Evolutionary conservation across 805 yeast genomes (phyloP), one percentile per base, ranked within the genome.

Genomic region (Schwanniomyces yamadae): DNA sequence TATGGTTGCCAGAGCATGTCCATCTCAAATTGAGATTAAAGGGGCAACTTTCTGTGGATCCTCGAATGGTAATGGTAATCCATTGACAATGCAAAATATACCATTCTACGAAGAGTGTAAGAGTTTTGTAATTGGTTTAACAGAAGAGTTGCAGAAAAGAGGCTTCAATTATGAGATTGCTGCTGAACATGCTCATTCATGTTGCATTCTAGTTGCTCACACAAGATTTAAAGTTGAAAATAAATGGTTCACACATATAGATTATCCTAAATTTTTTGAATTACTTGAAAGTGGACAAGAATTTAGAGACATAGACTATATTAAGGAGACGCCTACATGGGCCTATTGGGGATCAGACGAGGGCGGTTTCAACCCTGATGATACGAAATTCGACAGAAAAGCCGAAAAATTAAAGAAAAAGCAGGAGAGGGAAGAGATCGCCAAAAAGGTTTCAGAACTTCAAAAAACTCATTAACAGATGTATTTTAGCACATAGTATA

Each of bases 21-120:
- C 97, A 2, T 82, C 95, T 28, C 85, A 89, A 49, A 84, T 89
- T 40, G 97, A 89, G 60, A 83, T 89, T 41, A 89, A 89, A 61
- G 97, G 97, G 37, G 96, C 95, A 9, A 89, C 97, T 0, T 89
- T 86, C 64, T 88, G 96, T 68, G 97, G 97, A 0, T 83, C 95
- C 0, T 84, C 95, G 9, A 66, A 65, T 37, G 87, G 82, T 30
- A 84, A 86, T 56, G 90, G 93, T 22, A 87, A 89, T 53, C 90
- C 95, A 31, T 69, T 89, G 46, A 88, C 96, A 2, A 89, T 89
- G 97, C 91, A 89, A 56, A 89, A 89, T 54, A 93, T 90, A 38
- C 97, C 97, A 29, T 89, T 85, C 54, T 89, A 89, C 55, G 95
- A 87, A 44, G 97, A 89, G 57, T 91, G 95, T 54, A 80, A 78